These are phyloP conservation scores for Trichosporon ovoides DNA, from an alignment of 1,284 basidiomycete genomes.

Conservation along the genomic window DNA sequence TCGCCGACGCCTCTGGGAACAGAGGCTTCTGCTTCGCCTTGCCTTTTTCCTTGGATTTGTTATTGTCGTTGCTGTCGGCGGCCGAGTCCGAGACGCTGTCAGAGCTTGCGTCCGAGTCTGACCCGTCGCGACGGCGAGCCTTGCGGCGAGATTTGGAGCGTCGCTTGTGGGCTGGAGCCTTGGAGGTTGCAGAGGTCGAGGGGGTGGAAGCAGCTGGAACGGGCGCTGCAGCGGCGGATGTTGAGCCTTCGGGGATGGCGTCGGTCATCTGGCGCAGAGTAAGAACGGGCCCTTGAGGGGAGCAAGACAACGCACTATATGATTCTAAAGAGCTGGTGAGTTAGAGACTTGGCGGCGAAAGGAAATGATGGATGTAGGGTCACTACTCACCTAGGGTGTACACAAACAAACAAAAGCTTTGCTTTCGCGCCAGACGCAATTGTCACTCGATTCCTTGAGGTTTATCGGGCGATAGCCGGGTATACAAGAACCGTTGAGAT, in stretches of 20 bases:
- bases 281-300: background rate
- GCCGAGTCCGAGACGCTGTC: conserved; percentile 7
- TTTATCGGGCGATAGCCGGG: conserved; percentile 1
- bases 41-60: background rate
- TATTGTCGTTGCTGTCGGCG: background rate
- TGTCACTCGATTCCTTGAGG: background rate
- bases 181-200: background rate
- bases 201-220: background rate
- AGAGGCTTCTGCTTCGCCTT: conserved; percentile 9
- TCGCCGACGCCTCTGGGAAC: conserved; percentile 27
- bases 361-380: background rate
- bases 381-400: conserved; percentile 3
- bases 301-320: background rate
- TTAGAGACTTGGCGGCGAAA: background rate
- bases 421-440: background rate
- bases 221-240: conserved; percentile 4
- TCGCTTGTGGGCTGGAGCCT: conserved; percentile 1
- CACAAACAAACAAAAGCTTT: conserved; percentile 5
- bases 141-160: conserved; percentile 12
- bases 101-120: conserved; percentile 12
- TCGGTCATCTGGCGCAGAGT: conserved; percentile 16
- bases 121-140: conserved; percentile 17
- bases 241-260: background rate
- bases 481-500: background rate
- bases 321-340: background rate